A percentile compares a stretch with the other conserved stretches of the same genome.
Evolutionary conservation across 228 moss, liverwort and hornwort species (phyloP).

Genomic region (Sphagnum fallax): DNA sequence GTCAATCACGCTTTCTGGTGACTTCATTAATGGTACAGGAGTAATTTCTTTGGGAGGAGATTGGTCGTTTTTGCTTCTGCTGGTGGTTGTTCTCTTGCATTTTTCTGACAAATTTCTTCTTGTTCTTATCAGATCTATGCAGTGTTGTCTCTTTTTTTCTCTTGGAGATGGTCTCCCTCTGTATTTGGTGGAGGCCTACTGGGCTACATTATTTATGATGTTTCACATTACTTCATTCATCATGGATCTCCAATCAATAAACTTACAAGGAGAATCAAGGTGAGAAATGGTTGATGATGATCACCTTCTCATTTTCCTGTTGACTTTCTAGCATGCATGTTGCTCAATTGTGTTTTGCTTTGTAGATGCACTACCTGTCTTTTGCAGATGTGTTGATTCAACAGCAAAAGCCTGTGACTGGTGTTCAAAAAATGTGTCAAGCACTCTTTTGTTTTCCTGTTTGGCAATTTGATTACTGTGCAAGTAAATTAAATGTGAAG

Average conservation of each 20-base stretch:
- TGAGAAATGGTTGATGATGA: constrained; percentile 4
- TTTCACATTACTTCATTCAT: constrained; percentile 90
- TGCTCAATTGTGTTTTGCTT: background rate
- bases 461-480: too few species aligned
- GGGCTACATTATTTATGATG: constrained; percentile 85
- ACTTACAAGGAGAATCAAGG: constrained; percentile 72
- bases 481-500: too few species aligned
- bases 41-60: background rate
- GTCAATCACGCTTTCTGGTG: background rate
- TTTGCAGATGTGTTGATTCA: too few species aligned
- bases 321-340: background rate
- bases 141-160: constrained; percentile 23
- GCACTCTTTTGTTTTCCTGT: too few species aligned
- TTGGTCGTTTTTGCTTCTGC: background rate
- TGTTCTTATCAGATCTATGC: constrained; percentile 69
- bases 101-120: constrained; percentile 11
- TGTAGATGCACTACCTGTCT: too few species aligned
- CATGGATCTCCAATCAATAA: constrained; percentile 62
- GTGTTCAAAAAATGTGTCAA: too few species aligned
- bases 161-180: constrained; percentile 58
- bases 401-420: too few species aligned
- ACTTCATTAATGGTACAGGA: too few species aligned
- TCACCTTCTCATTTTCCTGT: too few species aligned
- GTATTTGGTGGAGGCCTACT: constrained; percentile 92
- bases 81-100: background rate